Evolutionary conservation across 2,329 filamentous ascomycete genomes (phyloP).

Genomic region (Paramyrothecium roridum): DNA sequence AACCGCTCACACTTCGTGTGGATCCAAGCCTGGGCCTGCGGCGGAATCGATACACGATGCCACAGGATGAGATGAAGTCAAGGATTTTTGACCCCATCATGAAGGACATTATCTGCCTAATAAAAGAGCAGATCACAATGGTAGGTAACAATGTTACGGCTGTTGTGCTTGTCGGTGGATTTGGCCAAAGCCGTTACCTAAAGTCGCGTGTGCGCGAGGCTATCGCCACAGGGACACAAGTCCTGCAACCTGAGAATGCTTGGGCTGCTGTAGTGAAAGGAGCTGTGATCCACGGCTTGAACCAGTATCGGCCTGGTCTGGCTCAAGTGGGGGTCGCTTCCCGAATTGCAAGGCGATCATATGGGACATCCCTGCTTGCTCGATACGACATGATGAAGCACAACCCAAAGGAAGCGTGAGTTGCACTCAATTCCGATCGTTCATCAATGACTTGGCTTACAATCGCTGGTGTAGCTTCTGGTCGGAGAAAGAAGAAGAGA

Average conservation of each 20-base stretch:
- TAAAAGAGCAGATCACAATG: slow-evolving; percentile 37
- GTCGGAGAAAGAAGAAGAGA: slow-evolving; percentile 33
- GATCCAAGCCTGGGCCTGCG: slow-evolving; percentile 27
- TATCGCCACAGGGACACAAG: slow-evolving; percentile 29
- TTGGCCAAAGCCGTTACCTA: slow-evolving; percentile 43
- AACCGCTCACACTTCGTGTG: slow-evolving; percentile 32
- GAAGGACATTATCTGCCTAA: slow-evolving; percentile 39
- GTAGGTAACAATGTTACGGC: slow-evolving; percentile 29
- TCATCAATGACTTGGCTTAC: slow-evolving; percentile 10
- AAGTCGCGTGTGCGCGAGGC: slow-evolving; percentile 34
- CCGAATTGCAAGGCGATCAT: slow-evolving; percentile 32
- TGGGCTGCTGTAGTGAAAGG: slow-evolving; percentile 51
- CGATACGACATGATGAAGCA: slow-evolving; percentile 33
- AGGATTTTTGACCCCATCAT: slow-evolving; percentile 39
- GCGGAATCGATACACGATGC: slow-evolving; percentile 25
- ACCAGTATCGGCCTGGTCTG: slow-evolving; percentile 22
- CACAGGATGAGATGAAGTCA: slow-evolving; percentile 63
- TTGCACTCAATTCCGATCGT: neutral
- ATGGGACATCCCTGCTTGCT: slow-evolving; percentile 31
- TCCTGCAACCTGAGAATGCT: slow-evolving; percentile 45
- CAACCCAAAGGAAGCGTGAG: slow-evolving; percentile 31
- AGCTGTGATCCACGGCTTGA: slow-evolving; percentile 40
- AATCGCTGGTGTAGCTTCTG: slow-evolving; percentile 22
- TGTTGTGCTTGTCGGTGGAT: slow-evolving; percentile 47
- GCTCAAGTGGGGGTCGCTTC: slow-evolving; percentile 27